These are phyloP conservation scores for Starmera stellimalicola DNA, from an alignment of 1,139 yeast genomes.

Conservation along the genomic window DNA sequence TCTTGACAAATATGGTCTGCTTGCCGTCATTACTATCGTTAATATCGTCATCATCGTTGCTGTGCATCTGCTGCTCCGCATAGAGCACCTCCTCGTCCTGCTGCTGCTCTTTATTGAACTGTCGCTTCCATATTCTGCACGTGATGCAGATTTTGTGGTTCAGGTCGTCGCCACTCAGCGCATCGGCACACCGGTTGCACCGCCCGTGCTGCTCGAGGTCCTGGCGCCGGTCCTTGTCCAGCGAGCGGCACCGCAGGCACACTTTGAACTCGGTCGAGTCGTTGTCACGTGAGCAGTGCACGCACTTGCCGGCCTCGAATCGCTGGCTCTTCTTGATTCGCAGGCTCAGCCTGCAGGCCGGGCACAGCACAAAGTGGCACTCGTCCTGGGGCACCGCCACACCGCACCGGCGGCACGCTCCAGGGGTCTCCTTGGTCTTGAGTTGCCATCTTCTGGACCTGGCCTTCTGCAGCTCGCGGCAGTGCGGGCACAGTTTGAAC, in stretches of 20 bases:
- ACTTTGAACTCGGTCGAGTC: constrained; percentile 45
- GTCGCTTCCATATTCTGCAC: constrained; percentile 47
- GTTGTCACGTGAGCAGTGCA: constrained; percentile 57
- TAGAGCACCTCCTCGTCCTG: constrained; percentile 6
- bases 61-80: too few species aligned
- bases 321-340: constrained; percentile 48
- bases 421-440: constrained; percentile 48
- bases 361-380: constrained; percentile 48
- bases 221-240: constrained; percentile 48
- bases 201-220: constrained; percentile 48
- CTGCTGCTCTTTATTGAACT: too few species aligned
- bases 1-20: too few species aligned
- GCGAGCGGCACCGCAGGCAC: constrained; percentile 52
- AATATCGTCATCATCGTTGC: too few species aligned
- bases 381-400: constrained; percentile 39
- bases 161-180: constrained; percentile 35
- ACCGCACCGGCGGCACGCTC: constrained; percentile 61
- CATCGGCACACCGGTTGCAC: constrained; percentile 53
- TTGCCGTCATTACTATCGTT: too few species aligned
- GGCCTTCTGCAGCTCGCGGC: constrained; percentile 54
- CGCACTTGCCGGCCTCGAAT: constrained; percentile 56
- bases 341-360: constrained; percentile 45
- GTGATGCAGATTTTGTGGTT: constrained; percentile 45
- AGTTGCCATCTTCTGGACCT: constrained; percentile 57
- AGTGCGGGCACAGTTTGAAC: constrained; percentile 52